Conservation (phyloP, 1,284 basidiomycete genomes). For the Heterobasidion irregulare region DNA sequence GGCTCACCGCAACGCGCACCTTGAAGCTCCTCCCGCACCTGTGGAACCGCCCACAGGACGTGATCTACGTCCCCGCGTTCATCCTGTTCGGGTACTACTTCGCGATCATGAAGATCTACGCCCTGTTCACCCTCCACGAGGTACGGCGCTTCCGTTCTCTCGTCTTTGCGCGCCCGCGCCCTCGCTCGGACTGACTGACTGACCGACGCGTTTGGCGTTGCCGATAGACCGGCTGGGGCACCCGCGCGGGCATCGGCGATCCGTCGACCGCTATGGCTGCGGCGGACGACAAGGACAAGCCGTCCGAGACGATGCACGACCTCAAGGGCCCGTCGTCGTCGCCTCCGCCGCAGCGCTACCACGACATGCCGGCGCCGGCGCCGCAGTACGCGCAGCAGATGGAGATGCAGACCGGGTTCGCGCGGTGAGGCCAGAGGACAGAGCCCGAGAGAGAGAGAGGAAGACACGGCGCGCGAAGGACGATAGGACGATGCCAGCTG, state of each 20-base stretch:
- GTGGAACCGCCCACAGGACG: slow-evolving; percentile 77
- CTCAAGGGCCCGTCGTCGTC: slow-evolving; percentile 14
- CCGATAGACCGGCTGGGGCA: slow-evolving; percentile 79
- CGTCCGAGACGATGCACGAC: background rate
- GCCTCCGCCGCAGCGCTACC: slow-evolving; percentile 15
- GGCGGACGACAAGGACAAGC: slow-evolving; percentile 26
- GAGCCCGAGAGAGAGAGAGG: too few species aligned
- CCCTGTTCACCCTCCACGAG: slow-evolving; percentile 76
- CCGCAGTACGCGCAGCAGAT: slow-evolving; percentile 21
- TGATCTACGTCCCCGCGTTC: slow-evolving; percentile 88
- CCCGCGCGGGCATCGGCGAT: slow-evolving; percentile 83
- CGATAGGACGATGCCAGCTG: too few species aligned
- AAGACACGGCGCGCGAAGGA: too few species aligned
- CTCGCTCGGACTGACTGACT: too few species aligned
- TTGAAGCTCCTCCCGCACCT: slow-evolving; percentile 85
- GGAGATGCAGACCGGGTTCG: slow-evolving; percentile 24
- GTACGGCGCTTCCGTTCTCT: slow-evolving; percentile 22
- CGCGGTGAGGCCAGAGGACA: slow-evolving; percentile 13
- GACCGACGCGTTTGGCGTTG: slow-evolving; percentile 1
- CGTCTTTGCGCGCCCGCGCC: background rate
- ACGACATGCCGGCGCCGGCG: slow-evolving; percentile 11
- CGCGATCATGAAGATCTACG: slow-evolving; percentile 83
- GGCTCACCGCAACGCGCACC: slow-evolving; percentile 79
- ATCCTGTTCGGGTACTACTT: slow-evolving; percentile 87
- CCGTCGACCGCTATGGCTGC: slow-evolving; percentile 65